Percentiles rank a stretch among this genome's conserved stretches.
phyloP scores from a whole-genome alignment of 306 rosid genomes.

The Cajanus cajan region DNA sequence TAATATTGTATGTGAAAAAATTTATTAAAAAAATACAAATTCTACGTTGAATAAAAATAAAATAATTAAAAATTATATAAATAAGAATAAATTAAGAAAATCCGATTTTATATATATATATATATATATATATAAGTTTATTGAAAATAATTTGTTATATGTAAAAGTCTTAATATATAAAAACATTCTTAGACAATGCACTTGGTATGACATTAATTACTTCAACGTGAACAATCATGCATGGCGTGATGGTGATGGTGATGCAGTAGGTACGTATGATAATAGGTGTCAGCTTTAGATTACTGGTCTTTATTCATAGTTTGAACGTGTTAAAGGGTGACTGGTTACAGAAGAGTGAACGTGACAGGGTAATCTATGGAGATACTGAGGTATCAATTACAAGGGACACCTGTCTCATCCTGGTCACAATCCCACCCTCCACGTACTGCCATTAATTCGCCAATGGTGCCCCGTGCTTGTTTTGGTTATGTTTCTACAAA shows the following conservation, averaged over 20 bases:
- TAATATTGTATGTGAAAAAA: no score
- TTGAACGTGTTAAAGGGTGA: slow-evolving; percentile 20
- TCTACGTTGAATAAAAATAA: no score
- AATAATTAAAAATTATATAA: no score
- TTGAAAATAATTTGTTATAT: no score
- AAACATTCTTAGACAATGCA: no score
- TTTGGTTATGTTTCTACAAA: slow-evolving; percentile 15
- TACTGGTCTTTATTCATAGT: not conserved
- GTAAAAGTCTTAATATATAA: no score
- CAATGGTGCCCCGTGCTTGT: not conserved
- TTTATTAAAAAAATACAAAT: no score
- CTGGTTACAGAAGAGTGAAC: not conserved
- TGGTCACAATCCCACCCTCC: slow-evolving; percentile 6
- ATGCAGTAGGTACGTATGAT: not conserved
- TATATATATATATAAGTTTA: no score
- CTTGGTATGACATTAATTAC: not conserved
- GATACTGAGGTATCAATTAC: slow-evolving; percentile 34
- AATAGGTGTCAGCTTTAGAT: slow-evolving; percentile 29
- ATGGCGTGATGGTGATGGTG: slow-evolving; percentile 15
- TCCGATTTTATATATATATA: no score
- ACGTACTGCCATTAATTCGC: not conserved
- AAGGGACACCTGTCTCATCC: slow-evolving; percentile 38
- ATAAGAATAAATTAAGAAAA: no score
- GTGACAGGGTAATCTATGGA: slow-evolving; percentile 37
- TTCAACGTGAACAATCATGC: slow-evolving; percentile 39